Evolutionary conservation across 148 eudicot genomes (phyloP).

Genomic region (Amaranthus hypochondriacus): DNA sequence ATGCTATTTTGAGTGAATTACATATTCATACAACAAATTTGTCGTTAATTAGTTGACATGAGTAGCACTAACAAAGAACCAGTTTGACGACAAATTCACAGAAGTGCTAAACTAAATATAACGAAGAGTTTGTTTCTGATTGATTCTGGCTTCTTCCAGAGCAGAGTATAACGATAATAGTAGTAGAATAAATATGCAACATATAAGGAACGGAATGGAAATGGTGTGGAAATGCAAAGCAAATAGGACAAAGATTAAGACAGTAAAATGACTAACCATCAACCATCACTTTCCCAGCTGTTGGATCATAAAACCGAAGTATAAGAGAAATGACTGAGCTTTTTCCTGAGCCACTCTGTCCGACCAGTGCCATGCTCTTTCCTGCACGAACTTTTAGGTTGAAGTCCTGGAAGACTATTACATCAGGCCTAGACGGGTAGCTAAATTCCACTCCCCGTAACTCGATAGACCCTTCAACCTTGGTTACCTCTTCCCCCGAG

Average conservation of each 20-base stretch:
- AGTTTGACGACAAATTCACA: no score
- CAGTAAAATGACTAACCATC: conserved; percentile 52
- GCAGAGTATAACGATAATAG: no score
- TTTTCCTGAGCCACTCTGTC: conserved; percentile 96
- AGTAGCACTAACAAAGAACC: no score
- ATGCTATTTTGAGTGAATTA: no score
- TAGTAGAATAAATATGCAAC: no score
- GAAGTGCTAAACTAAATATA: no score
- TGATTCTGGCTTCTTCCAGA: no score
- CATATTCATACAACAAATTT: no score
- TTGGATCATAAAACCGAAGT: conserved; percentile 89
- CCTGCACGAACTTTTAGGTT: conserved; percentile 63
- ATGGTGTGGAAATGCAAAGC: background rate
- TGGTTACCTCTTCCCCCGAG: conserved; percentile 63
- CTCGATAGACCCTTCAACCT: conserved; percentile 75
- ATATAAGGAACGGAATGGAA: no score
- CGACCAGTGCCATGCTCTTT: conserved; percentile 87
- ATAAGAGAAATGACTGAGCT: conserved; percentile 85
- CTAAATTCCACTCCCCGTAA: conserved; percentile 63
- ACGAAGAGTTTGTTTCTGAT: no score
- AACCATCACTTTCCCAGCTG: conserved; percentile 67
- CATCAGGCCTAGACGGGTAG: conserved; percentile 92
- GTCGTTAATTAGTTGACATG: no score
- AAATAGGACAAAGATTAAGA: background rate
- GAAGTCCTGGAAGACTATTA: conserved; percentile 59